Evolutionary conservation across 768 basidiomycete genomes (phyloP).

Genomic region (Russula foetens): DNA sequence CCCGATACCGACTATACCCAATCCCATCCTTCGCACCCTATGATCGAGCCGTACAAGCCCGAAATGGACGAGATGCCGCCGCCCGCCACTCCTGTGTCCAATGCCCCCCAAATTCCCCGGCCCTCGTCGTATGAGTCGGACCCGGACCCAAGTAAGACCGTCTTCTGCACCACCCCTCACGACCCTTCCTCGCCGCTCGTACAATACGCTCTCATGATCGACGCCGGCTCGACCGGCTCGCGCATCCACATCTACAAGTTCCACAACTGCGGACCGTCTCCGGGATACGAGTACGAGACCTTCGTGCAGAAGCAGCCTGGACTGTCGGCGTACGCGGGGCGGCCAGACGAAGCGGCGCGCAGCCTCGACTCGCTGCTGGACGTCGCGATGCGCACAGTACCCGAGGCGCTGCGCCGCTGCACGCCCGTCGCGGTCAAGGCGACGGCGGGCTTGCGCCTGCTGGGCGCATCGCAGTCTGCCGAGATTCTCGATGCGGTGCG

Average conservation of each 20-base stretch:
- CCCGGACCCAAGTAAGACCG: constrained; percentile 63
- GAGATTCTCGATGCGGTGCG: constrained; percentile 75
- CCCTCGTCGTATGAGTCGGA: constrained; percentile 65
- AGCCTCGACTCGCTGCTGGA: constrained; percentile 75
- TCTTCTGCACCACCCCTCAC: constrained; percentile 57
- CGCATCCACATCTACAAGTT: constrained; percentile 99
- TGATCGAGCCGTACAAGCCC: background rate
- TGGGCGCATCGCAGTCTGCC: constrained; percentile 52
- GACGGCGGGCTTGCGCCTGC: constrained; percentile 76
- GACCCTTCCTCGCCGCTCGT: constrained; percentile 48
- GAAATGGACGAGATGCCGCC: background rate
- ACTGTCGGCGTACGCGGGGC: constrained; percentile 51
- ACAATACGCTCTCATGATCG: constrained; percentile 95
- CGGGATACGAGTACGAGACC: constrained; percentile 86
- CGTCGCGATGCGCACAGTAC: constrained; percentile 73
- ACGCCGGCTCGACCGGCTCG: constrained; percentile 96
- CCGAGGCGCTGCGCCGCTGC: constrained; percentile 52
- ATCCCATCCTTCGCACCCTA: background rate
- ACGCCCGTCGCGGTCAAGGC: constrained; percentile 91
- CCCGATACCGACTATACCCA: background rate
- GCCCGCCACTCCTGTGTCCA: background rate
- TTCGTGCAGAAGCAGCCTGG: constrained; percentile 81
- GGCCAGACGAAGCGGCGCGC: constrained; percentile 64
- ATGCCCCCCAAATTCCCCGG: constrained; percentile 9
- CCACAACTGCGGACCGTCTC: constrained; percentile 74